Percentiles rank a stretch among this genome's conserved stretches.
Evolutionary conservation across 805 yeast species (phyloP).

Genomic region (Diddensiella caesifluorescens): DNA sequence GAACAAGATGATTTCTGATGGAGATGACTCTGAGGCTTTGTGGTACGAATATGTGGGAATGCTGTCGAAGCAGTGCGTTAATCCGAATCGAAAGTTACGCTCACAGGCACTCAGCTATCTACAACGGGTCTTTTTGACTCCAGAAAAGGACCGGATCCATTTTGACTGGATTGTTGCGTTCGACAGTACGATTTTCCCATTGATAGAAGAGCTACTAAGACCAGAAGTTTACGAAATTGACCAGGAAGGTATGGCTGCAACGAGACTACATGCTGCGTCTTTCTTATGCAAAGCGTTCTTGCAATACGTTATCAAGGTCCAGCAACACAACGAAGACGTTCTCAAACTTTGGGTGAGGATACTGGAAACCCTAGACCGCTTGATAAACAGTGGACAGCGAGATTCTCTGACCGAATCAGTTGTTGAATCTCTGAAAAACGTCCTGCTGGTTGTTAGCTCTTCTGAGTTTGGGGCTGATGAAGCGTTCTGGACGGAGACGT

Average conservation of each 20-base stretch:
- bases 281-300: slow-evolving; percentile 62
- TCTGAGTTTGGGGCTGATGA: slow-evolving; percentile 31
- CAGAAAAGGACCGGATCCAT: slow-evolving; percentile 15
- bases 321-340: slow-evolving; percentile 23
- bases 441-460: slow-evolving; percentile 35
- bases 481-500: slow-evolving; percentile 36
- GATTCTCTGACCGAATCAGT: slow-evolving; percentile 37
- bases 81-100: slow-evolving; percentile 77
- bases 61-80: slow-evolving; percentile 80
- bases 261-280: slow-evolving; percentile 63
- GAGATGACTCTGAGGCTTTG: slow-evolving; percentile 1
- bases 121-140: slow-evolving; percentile 47
- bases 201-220: slow-evolving; percentile 59
- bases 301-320: slow-evolving; percentile 38
- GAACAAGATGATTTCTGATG: background rate
- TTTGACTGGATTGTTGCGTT: slow-evolving; percentile 42
- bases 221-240: slow-evolving; percentile 62
- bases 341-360: slow-evolving; percentile 34
- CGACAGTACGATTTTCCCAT: slow-evolving; percentile 70
- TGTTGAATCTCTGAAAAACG: slow-evolving; percentile 38
- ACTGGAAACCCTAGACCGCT: slow-evolving; percentile 36
- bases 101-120: slow-evolving; percentile 57
- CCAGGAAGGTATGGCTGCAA: slow-evolving; percentile 53
- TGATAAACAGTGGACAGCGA: slow-evolving; percentile 35
- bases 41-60: slow-evolving; percentile 63